Conservation (phyloP, 2,329 filamentous ascomycete genomes). For the Didymella sp. region DNA sequence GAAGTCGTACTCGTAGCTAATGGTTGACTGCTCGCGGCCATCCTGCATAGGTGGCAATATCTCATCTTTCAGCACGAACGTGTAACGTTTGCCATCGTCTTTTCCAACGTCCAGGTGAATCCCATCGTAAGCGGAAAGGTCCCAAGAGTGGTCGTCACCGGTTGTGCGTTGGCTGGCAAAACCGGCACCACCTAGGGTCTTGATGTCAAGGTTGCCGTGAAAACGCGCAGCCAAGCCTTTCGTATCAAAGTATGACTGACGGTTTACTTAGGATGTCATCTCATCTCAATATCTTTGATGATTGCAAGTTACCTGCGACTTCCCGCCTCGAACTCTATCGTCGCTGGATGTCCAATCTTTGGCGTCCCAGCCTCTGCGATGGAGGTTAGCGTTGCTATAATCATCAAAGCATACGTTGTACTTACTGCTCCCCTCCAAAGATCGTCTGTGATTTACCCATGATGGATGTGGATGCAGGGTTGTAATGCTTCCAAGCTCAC, state of each 20-base stretch:
- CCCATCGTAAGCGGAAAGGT: constrained; percentile 69
- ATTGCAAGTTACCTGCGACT: constrained; percentile 59
- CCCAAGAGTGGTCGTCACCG: constrained; percentile 63
- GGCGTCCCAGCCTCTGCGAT: constrained; percentile 63
- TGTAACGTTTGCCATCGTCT: constrained; percentile 72
- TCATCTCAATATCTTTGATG: neutral
- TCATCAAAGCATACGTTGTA: neutral
- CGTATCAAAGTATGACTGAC: constrained; percentile 58
- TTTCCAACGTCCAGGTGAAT: constrained; percentile 61
- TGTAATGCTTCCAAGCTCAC: constrained; percentile 2
- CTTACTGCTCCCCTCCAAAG: constrained; percentile 44
- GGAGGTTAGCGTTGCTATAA: neutral
- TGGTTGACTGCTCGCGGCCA: constrained; percentile 72
- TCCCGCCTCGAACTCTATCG: constrained; percentile 78
- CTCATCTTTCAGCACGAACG: constrained; percentile 76
- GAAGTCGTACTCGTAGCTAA: constrained; percentile 71
- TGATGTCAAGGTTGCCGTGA: constrained; percentile 73
- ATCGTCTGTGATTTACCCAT: constrained; percentile 33
- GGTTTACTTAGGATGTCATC: constrained; percentile 49
- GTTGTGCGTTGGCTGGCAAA: constrained; percentile 80
- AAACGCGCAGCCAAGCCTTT: constrained; percentile 59
- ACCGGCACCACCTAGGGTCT: constrained; percentile 77
- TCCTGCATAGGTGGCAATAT: constrained; percentile 63
- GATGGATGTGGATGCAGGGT: constrained; percentile 2
- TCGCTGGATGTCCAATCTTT: constrained; percentile 73